phyloP scores from a whole-genome alignment of 139 green algal genomes.

The Zygnema cylindricum region DNA sequence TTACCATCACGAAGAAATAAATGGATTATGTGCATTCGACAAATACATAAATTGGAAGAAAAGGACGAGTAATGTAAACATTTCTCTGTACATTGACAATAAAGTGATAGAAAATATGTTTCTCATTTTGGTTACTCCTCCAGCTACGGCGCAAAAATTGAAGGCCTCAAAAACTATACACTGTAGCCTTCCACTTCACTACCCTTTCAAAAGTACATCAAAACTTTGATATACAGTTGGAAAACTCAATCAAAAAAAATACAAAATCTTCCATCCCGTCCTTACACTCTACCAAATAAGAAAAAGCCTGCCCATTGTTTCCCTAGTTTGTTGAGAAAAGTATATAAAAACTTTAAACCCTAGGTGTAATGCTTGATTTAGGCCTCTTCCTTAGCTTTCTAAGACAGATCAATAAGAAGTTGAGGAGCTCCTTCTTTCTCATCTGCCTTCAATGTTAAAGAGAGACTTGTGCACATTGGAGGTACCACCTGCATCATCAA shows the following conservation, averaged over 20 bases:
- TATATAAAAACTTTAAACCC: neutral
- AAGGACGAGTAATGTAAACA: too few relatives aligned
- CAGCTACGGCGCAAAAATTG: too few relatives aligned
- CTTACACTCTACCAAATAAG: neutral
- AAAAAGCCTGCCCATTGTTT: neutral
- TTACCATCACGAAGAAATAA: too few relatives aligned
- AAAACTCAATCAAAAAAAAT: neutral
- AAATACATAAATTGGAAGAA: too few relatives aligned
- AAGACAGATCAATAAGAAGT: constrained; percentile 37
- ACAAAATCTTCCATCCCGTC: neutral
- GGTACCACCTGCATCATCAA: constrained; percentile 26
- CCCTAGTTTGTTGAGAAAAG: neutral
- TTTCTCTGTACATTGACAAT: too few relatives aligned
- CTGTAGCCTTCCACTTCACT: neutral
- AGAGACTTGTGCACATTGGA: neutral
- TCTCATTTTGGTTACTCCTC: neutral
- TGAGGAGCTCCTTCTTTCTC: constrained; percentile 21
- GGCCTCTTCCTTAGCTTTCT: too few relatives aligned
- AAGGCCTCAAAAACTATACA: too few relatives aligned
- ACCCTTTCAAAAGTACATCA: neutral
- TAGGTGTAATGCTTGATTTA: too few relatives aligned
- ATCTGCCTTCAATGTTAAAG: constrained; percentile 36
- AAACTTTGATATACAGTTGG: neutral
- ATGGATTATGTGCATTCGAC: too few relatives aligned
- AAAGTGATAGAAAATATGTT: too few relatives aligned